Conservation (phyloP, 2,329 filamentous ascomycete species). For the Alternaria sp. region DNA sequence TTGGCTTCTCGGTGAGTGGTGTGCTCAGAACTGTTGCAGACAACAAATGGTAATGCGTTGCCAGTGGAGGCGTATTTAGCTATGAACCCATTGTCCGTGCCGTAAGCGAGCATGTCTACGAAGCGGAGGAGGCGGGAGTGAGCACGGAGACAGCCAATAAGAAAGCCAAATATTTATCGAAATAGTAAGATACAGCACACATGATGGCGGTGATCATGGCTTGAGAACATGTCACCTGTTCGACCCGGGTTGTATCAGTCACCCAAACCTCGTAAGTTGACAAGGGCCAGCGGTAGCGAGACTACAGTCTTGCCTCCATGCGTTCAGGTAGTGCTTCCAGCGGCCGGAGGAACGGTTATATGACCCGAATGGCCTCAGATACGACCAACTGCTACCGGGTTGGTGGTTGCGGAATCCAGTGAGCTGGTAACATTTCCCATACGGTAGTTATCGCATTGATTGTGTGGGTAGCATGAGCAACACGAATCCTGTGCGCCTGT, state of each 20-base stretch:
- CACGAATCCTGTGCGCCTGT: neutral
- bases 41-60: neutral
- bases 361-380: constrained; percentile 14
- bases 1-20: constrained; percentile 1
- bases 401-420: constrained; percentile 14
- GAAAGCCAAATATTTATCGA: neutral
- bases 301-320: constrained; percentile 17
- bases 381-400: constrained; percentile 16
- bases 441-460: neutral
- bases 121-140: neutral
- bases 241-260: neutral
- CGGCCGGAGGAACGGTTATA: constrained; percentile 22
- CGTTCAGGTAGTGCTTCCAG: constrained; percentile 21
- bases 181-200: neutral
- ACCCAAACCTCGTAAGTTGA: neutral
- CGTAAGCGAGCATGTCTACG: neutral
- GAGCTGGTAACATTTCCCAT: neutral
- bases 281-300: neutral
- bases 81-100: constrained; percentile 20
- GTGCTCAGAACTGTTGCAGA: neutral
- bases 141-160: neutral
- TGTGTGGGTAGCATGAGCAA: neutral
- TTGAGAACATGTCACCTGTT: neutral
- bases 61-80: constrained; percentile 7
- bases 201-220: neutral